Percentiles rank a stretch among this genome's conserved stretches.
Conservation (phyloP, 2,329 filamentous ascomycete species). For the Talaromyces sp. region DNA sequence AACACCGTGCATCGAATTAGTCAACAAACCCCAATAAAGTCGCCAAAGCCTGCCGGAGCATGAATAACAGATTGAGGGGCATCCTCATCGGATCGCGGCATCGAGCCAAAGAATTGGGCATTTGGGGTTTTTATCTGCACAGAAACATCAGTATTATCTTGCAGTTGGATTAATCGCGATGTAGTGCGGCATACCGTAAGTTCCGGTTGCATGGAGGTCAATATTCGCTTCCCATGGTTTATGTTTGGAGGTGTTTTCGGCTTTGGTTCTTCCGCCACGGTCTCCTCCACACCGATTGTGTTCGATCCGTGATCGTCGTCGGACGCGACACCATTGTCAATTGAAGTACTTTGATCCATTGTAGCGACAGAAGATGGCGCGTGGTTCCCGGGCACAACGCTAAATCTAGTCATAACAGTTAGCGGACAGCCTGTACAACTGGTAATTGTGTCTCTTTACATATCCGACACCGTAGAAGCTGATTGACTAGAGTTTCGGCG, state of each 20-base stretch:
- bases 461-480: conserved; percentile 17
- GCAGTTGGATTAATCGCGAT: background rate
- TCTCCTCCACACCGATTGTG: background rate
- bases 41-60: conserved; percentile 75
- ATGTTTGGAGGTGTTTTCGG: background rate
- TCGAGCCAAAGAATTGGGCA: conserved; percentile 19
- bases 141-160: conserved; percentile 11
- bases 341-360: conserved; percentile 1
- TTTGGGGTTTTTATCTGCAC: conserved; percentile 32
- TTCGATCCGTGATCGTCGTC: conserved; percentile 11
- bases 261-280: background rate
- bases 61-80: conserved; percentile 82
- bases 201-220: conserved; percentile 20
- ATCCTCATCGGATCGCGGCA: conserved; percentile 56
- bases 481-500: conserved; percentile 15
- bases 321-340: background rate
- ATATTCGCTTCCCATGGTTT: conserved; percentile 16
- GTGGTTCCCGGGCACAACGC: conserved; percentile 2
- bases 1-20: background rate
- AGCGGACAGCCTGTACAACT: background rate
- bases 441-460: background rate
- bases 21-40: conserved; percentile 60
- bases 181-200: conserved; percentile 25
- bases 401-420: background rate
- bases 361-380: background rate